Percentiles rank a stretch among this genome's conserved stretches.
Evolutionary conservation across 352 stramenopile species (phyloP).

Genomic region (Phytophthora fragariae): DNA sequence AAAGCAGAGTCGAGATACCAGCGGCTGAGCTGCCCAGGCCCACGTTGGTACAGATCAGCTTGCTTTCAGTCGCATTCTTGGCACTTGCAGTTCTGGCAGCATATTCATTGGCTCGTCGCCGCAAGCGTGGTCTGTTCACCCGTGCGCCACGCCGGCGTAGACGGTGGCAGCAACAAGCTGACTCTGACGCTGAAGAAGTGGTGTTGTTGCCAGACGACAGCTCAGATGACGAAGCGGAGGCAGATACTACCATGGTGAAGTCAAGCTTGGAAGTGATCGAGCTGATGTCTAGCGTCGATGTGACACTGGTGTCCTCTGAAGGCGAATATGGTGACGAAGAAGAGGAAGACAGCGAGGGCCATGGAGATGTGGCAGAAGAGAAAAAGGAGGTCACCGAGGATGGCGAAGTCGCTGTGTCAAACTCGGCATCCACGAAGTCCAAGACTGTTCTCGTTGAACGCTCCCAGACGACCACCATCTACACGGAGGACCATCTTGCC

Average conservation of each 20-base stretch:
- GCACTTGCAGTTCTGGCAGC: constrained; percentile 28
- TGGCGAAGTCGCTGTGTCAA: background rate
- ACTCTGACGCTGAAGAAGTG: constrained; percentile 56
- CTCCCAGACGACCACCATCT: constrained; percentile 4
- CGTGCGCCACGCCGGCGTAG: constrained; percentile 28
- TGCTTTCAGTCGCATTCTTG: constrained; percentile 36
- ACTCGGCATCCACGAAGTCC: background rate
- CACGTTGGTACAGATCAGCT: constrained; percentile 25
- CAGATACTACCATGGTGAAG: constrained; percentile 11
- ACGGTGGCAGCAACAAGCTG: constrained; percentile 41
- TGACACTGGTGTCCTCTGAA: constrained; percentile 10
- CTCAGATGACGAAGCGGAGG: constrained; percentile 28
- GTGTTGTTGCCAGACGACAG: constrained; percentile 44
- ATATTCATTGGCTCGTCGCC: constrained; percentile 39
- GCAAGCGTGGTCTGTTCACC: constrained; percentile 25
- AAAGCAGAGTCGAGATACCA: background rate
- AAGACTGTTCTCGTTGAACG: constrained; percentile 11
- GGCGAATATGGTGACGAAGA: constrained; percentile 13
- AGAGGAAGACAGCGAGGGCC: constrained; percentile 10
- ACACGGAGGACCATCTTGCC: constrained; percentile 13
- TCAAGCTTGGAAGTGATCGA: constrained; percentile 23
- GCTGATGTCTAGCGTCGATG: constrained; percentile 7
- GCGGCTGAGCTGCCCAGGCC: background rate
- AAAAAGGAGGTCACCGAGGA: constrained; percentile 16
- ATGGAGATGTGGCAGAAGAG: constrained; percentile 19